Conservation (phyloP, 495 filamentous ascomycete genomes). For the Aspergillus steynii region DNA sequence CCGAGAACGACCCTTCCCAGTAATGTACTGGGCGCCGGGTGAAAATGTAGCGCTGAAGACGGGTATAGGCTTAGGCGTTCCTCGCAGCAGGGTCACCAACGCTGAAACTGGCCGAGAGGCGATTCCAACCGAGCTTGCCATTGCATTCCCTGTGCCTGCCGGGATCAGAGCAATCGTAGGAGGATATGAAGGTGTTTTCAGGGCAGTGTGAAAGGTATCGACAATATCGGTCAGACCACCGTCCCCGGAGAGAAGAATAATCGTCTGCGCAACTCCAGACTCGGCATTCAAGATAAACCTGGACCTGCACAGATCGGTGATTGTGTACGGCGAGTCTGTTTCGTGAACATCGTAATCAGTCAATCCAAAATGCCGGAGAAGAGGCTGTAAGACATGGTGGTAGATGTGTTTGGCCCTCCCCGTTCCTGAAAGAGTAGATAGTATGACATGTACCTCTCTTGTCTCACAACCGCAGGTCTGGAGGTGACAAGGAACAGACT, state of each 20-base stretch:
- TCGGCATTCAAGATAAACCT: conserved; percentile 50
- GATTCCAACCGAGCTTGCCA: conserved; percentile 66
- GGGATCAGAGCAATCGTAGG: conserved; percentile 69
- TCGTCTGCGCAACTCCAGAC: conserved; percentile 50
- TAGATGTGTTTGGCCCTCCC: conserved; percentile 60
- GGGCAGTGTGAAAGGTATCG: conserved; percentile 56
- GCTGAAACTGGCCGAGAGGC: conserved; percentile 27
- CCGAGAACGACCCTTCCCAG: conserved; percentile 38
- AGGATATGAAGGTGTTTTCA: conserved; percentile 6
- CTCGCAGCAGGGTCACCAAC: conserved; percentile 43
- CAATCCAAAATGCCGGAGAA: conserved; percentile 51
- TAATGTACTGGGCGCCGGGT: conserved; percentile 51
- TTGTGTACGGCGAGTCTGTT: conserved; percentile 58
- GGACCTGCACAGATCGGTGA: conserved; percentile 58
- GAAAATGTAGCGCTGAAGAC: conserved; percentile 66
- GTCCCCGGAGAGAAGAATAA: conserved; percentile 83
- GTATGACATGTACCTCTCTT: conserved; percentile 59
- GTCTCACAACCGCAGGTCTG: neutral
- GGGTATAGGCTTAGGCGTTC: conserved; percentile 50
- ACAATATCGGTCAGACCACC: conserved; percentile 78
- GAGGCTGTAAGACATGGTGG: conserved; percentile 53
- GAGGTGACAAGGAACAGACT: conserved; percentile 29
- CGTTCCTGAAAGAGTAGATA: conserved; percentile 74
- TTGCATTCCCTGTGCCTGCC: conserved; percentile 86
- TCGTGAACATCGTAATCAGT: conserved; percentile 47